Evolutionary conservation across 106 monocot species (phyloP).

Genomic region (Phalaenopsis equestris): DNA sequence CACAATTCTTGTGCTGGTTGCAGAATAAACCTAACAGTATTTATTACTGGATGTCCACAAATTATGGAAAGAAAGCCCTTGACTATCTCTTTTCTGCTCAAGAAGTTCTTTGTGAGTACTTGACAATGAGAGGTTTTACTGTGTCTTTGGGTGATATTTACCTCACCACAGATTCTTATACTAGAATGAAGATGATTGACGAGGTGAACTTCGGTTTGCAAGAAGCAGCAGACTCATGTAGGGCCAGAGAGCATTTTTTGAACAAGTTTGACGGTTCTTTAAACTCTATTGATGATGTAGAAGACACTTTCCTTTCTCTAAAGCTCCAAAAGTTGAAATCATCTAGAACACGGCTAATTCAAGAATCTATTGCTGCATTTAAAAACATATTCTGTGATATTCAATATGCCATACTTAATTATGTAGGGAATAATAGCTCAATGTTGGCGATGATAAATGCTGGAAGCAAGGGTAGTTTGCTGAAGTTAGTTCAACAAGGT

Average conservation of each 20-base stretch:
- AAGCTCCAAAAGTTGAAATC: slow-evolving; percentile 6
- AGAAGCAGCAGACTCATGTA: slow-evolving; percentile 47
- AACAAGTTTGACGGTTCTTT: slow-evolving; percentile 19
- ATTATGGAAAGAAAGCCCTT: slow-evolving; percentile 46
- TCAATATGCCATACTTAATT: slow-evolving; percentile 32
- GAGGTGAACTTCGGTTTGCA: slow-evolving; percentile 53
- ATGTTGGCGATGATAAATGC: slow-evolving; percentile 71
- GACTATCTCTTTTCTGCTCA: slow-evolving; percentile 51
- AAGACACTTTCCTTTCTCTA: slow-evolving; percentile 11
- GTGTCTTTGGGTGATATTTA: slow-evolving; percentile 79
- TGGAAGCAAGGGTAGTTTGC: slow-evolving; percentile 75
- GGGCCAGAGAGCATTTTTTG: slow-evolving; percentile 27
- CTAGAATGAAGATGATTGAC: slow-evolving; percentile 50
- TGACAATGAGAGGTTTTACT: slow-evolving; percentile 66
- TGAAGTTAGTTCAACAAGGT: slow-evolving; percentile 72
- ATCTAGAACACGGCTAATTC: slow-evolving; percentile 13
- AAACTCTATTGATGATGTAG: slow-evolving; percentile 18
- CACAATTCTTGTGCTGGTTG: slow-evolving; percentile 33
- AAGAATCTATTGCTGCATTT: slow-evolving; percentile 44
- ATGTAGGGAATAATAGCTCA: slow-evolving; percentile 55
- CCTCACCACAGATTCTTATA: slow-evolving; percentile 42
- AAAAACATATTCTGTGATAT: slow-evolving; percentile 61
- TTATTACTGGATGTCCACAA: slow-evolving; percentile 48
- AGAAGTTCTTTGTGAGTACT: slow-evolving; percentile 72
- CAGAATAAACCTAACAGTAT: slow-evolving; percentile 28